These are phyloP conservation scores for Ceratobasidium papillatum DNA, from an alignment of 1,284 basidiomycete species.

Conservation along the genomic window DNA sequence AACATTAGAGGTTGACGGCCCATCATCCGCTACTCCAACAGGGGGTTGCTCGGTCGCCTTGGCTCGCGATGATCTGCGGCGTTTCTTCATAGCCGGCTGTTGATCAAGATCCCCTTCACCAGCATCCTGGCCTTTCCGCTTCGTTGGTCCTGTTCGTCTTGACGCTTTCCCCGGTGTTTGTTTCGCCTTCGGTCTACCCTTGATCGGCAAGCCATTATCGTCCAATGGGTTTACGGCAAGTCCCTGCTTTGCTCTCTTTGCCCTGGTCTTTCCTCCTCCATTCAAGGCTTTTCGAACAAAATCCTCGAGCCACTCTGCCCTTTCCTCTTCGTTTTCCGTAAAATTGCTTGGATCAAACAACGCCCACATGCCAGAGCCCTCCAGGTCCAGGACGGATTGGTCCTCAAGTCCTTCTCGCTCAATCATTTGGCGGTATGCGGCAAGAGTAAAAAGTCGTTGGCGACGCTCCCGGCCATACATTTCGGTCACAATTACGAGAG, in stretches of 20 bases:
- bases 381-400: conserved; percentile 8
- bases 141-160: conserved; percentile 1
- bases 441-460: conserved; percentile 77
- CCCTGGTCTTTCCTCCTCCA: conserved; percentile 47
- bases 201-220: conserved; percentile 48
- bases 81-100: conserved; percentile 48
- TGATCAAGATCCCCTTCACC: background rate
- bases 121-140: conserved; percentile 14
- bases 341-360: conserved; percentile 31
- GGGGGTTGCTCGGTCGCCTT: background rate
- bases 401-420: conserved; percentile 27
- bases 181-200: conserved; percentile 52
- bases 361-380: conserved; percentile 32
- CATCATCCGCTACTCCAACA: background rate
- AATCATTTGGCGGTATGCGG: conserved; percentile 45
- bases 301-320: conserved; percentile 3
- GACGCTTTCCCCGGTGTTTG: background rate
- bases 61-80: conserved; percentile 53
- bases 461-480: conserved; percentile 80
- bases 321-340: background rate
- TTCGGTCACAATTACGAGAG: conserved; percentile 73
- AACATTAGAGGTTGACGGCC: background rate
- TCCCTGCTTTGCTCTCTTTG: conserved; percentile 43
- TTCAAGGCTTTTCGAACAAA: background rate
- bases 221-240: conserved; percentile 45